Evolutionary conservation across 2,329 filamentous ascomycete species (phyloP), one percentile per base, ranked within the genome.

Genomic region (Neofusicoccum laricinum): DNA sequence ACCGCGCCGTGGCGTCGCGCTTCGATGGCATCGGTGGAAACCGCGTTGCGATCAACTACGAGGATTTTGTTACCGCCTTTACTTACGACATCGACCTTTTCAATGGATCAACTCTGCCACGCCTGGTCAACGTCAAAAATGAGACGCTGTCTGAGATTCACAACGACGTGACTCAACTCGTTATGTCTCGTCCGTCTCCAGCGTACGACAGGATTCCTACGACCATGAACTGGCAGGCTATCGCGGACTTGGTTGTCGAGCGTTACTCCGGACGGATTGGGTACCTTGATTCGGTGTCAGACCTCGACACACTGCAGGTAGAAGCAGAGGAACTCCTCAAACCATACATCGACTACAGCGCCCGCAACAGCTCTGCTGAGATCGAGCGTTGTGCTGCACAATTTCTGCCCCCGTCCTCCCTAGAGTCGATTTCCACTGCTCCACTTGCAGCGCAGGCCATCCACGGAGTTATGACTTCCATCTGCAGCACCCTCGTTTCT

Each of bases 211-310:
- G 67, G 48, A 41, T 55, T 32, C 50, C 32, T 2, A 34, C 41
- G 8, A 36, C 49, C 4, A 70, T 85, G 30, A 78, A 91, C 69
- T 93, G 90, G 90, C 90, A 92, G 71, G 81, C 77, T 0, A 78
- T 90, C 1, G 81, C 83, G 0, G 90, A 93, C 69, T 82, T 90
- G 80, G 78, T 93, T 3, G 80, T 91, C 3, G 73, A 79, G 4
- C 83, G 90, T 1, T 92, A 89, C 69, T 82, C 83, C 3, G 77
- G 83, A 36, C 79, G 86, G 25, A 75, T 93, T 32, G 73, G 76
- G 46, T 71, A 74, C 59, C 67, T 80, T 4, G 64, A 32, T 7
- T 41, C 50, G 58, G 21, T 64, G 4, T 32, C 53, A 6, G 41
- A 43, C n/a, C 21, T 64, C 32, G 41, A 64, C 14, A 49, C 41